phyloP scores from a whole-genome alignment of 1,284 basidiomycete genomes.

The Ustilago bromivora region DNA sequence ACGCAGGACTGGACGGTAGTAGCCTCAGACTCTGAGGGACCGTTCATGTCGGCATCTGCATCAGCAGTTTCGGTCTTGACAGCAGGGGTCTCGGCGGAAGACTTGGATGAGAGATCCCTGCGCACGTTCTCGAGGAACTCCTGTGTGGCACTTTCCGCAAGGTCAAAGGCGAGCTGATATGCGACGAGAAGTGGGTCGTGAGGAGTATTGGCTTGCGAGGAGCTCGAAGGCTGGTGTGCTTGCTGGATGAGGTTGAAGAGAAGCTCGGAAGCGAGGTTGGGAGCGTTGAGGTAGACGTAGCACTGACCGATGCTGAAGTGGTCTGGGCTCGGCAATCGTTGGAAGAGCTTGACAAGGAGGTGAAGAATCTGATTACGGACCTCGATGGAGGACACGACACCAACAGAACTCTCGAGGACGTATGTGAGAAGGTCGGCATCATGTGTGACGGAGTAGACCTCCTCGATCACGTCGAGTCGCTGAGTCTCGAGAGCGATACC shows the following conservation, averaged over 20 bases:
- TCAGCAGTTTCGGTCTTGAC: conserved; percentile 33
- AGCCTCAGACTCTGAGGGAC: conserved; percentile 25
- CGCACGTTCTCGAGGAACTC: conserved; percentile 68
- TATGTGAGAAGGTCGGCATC: conserved; percentile 65
- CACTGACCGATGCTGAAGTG: conserved; percentile 69
- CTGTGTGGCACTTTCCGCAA: conserved; percentile 69
- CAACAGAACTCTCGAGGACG: conserved; percentile 66
- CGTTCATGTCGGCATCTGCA: conserved; percentile 53
- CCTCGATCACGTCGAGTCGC: conserved; percentile 66
- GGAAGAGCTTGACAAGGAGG: conserved; percentile 69
- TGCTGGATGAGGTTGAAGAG: conserved; percentile 62
- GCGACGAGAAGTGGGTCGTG: conserved; percentile 65
- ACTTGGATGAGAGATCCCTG: conserved; percentile 47
- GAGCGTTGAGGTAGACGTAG: conserved; percentile 69
- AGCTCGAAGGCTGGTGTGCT: conserved; percentile 57
- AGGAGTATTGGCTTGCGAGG: conserved; percentile 57
- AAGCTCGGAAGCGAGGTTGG: conserved; percentile 59
- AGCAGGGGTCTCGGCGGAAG: conserved; percentile 13
- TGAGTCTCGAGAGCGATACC: conserved; percentile 68
- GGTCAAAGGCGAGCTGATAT: conserved; percentile 68
- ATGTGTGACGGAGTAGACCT: conserved; percentile 62
- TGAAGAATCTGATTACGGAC: conserved; percentile 63
- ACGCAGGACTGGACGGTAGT: conserved; percentile 49
- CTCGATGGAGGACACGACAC: conserved; percentile 60
- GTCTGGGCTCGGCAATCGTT: conserved; percentile 63